Evolutionary conservation across 1,284 basidiomycete species (phyloP).

Genomic region (Tilletia caries): DNA sequence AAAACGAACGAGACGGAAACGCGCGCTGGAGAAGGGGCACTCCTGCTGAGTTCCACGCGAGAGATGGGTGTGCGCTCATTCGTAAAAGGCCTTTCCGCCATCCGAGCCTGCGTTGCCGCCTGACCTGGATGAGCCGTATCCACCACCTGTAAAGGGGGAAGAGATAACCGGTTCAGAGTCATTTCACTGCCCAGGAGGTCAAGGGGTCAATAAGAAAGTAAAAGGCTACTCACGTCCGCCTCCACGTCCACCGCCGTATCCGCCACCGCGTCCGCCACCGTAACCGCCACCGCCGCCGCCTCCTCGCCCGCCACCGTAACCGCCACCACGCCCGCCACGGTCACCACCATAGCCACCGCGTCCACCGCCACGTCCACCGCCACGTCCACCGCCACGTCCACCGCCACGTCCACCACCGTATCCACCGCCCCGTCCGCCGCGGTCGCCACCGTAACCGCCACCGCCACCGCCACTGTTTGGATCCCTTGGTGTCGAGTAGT

Average conservation of each 20-base stretch:
- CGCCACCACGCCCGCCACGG: conserved; percentile 32
- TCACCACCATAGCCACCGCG: conserved; percentile 54
- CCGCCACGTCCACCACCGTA: too few species aligned
- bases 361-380: conserved; percentile 35
- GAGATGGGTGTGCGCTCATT: too few species aligned
- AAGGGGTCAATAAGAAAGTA: background rate
- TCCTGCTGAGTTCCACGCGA: too few species aligned
- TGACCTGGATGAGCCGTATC: conserved; percentile 42
- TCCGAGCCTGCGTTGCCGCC: conserved; percentile 74
- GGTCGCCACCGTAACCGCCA: conserved; percentile 57
- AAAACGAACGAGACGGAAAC: too few species aligned
- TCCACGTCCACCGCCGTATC: too few species aligned
- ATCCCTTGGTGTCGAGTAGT: conserved; percentile 79
- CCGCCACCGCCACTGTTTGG: conserved; percentile 61
- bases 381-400: conserved; percentile 55
- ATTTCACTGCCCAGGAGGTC: too few species aligned
- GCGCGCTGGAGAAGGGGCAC: too few species aligned
- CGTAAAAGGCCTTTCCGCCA: too few species aligned
- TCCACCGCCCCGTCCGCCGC: too few species aligned
- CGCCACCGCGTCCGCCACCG: conserved; percentile 8
- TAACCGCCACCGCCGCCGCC: background rate
- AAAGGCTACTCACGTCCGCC: background rate
- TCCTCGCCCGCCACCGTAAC: too few species aligned
- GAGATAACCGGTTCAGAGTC: too few species aligned
- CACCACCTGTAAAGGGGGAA: conserved; percentile 55